Base-by-base conservation (phyloP, 768 basidiomycete species). In the Exidia glandulosa region DNA sequence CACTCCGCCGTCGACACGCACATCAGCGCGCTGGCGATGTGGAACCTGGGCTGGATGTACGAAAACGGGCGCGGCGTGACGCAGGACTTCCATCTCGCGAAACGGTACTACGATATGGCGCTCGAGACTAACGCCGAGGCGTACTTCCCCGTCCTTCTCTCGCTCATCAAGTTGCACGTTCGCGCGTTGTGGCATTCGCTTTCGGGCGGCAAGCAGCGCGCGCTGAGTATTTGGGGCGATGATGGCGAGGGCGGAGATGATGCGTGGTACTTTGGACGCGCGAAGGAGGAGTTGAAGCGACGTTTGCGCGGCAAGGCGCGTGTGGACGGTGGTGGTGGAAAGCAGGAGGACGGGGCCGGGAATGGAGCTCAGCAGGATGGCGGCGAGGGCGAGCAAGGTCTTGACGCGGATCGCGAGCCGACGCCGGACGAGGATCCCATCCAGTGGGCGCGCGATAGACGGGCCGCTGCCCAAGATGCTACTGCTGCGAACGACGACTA, bases 11-110 rank as follows among this genome's bases (percentile, higher is more conserved):
- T 90, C 2, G 92, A 94, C 63, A 94, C 91, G 2, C 90, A 94
- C 62, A 65, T 88, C 66, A 96, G 93, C 65, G 93, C 96, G 1
- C 77, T 98, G 63, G 94, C 96, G 1, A 91, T 96, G 86, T 97
- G 93, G 93, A 96, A 97, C 68, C 74, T 98, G 12, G 96, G 95
- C 1, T 97, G 91, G 90, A 98, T 98, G 96, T 98, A 97, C 70
- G 95, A 98, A 74, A 91, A 93, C 66, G 96, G 96, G 0, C 71
- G 90, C 25, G 96, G 96, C 2, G 90, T 98, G 0, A 84, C 88
- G 29, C 64, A 94, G 86, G 96, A 99, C 71, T 98, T 91, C 76
- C 88, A 96, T 71, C 82, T 98, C 23, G 96, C 96, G 0, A 99
- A 98, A 72, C 80, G 96, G 25, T 88, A 94, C 69, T 98, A 97